Evolutionary conservation across 495 filamentous ascomycete genomes (phyloP).

Genomic region (Aspergillus hancockii): DNA sequence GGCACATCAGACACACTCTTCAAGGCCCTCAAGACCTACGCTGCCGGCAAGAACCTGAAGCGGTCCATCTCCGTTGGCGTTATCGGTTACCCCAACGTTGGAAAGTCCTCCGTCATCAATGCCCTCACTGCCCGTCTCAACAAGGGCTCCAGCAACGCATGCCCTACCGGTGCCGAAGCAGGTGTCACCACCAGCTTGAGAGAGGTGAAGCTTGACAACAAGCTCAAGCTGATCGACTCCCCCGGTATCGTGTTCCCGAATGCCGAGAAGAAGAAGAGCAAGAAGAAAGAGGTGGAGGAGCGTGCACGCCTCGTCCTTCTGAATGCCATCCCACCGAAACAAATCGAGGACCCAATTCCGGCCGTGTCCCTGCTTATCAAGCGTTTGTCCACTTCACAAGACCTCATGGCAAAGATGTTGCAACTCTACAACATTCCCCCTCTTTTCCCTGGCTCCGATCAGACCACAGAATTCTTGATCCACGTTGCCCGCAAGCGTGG

Average conservation of each 20-base stretch:
- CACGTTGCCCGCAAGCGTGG: constrained; percentile 94
- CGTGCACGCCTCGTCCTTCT: constrained; percentile 85
- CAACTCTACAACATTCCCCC: constrained; percentile 79
- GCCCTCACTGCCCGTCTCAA: constrained; percentile 81
- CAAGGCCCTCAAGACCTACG: constrained; percentile 86
- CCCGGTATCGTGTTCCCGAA: constrained; percentile 94
- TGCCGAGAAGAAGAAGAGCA: constrained; percentile 47
- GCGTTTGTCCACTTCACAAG: constrained; percentile 70
- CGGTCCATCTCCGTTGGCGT: constrained; percentile 89
- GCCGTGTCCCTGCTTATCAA: constrained; percentile 80
- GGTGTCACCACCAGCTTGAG: constrained; percentile 89
- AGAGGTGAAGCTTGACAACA: constrained; percentile 91
- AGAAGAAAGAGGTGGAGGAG: constrained; percentile 58
- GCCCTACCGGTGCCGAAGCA: constrained; percentile 88
- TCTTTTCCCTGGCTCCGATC: constrained; percentile 69
- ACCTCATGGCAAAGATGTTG: constrained; percentile 72
- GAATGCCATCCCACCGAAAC: constrained; percentile 89
- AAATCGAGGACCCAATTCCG: constrained; percentile 87
- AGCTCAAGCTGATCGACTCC: constrained; percentile 90
- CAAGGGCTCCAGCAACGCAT: constrained; percentile 64
- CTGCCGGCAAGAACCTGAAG: constrained; percentile 80
- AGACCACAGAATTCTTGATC: constrained; percentile 88
- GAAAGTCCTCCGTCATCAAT: constrained; percentile 97
- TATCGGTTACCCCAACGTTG: constrained; percentile 96
- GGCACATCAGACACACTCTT: constrained; percentile 86